Conservation (phyloP, 2,329 filamentous ascomycete genomes). For the Paramyrothecium sp. region DNA sequence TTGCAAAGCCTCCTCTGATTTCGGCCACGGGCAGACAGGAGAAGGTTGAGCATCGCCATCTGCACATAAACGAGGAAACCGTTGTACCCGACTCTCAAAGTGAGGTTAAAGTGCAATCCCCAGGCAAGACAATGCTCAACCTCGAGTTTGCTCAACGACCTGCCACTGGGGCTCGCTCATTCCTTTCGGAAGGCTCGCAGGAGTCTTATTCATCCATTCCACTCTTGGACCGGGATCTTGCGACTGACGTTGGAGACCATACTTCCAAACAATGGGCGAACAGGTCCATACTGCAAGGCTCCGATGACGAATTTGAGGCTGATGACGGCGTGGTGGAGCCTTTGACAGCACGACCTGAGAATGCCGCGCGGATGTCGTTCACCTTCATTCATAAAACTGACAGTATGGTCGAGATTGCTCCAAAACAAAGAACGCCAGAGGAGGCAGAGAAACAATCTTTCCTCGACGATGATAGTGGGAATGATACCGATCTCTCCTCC, state of each 20-base stretch:
- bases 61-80: constrained; percentile 42
- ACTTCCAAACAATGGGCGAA: constrained; percentile 50
- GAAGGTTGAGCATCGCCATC: constrained; percentile 43
- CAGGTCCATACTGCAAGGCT: constrained; percentile 51
- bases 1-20: background rate
- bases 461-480: constrained; percentile 49
- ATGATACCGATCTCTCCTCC: constrained; percentile 60
- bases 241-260: constrained; percentile 47
- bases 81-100: constrained; percentile 12
- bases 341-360: constrained; percentile 8
- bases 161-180: constrained; percentile 40
- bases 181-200: constrained; percentile 61
- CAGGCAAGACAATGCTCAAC: constrained; percentile 8
- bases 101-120: constrained; percentile 17
- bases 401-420: constrained; percentile 45
- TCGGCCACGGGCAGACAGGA: constrained; percentile 27
- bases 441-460: constrained; percentile 39
- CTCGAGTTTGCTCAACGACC: constrained; percentile 22
- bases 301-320: constrained; percentile 36
- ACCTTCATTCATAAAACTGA: constrained; percentile 54
- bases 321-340: constrained; percentile 15
- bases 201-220: constrained; percentile 78
- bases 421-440: constrained; percentile 29
- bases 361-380: constrained; percentile 41
- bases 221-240: constrained; percentile 66